Evolutionary conservation across 768 basidiomycete genomes (phyloP), one percentile per base, ranked within the genome.

Genomic region (Cyclocybe cylindracea): DNA sequence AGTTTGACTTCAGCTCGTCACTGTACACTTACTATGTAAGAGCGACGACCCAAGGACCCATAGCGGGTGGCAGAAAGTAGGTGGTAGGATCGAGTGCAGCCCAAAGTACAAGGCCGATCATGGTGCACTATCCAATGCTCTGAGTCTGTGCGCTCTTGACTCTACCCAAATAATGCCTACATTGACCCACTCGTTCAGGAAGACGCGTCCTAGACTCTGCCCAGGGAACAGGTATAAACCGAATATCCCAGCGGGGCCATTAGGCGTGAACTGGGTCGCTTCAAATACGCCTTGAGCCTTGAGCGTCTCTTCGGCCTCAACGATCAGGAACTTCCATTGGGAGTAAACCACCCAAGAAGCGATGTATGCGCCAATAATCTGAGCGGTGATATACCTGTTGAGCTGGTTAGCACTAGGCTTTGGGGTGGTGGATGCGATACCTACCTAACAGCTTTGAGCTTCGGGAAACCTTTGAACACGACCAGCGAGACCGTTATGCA

Each of bases 321-420:
- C 57, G 35, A 89, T 72, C 43, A 76, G 50, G 40, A 77, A 69
- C 54, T 78, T 78, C 71, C 84, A 90, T 57, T 88, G 84, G 5
- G 73, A 72, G 61, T 89, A 89, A 44, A 85, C 63, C 41, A 84
- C 52, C 36, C 86, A 67, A 49, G 78, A 80, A 0, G 84, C 87
- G 54, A 88, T 64, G 56, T 83, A 87, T 10, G 77, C 82, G 4
- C 87, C 89, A 4, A 86, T 55, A 54, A 86, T 75, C 61, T 91
- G 88, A 0, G 85, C 79, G 10, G 78, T 38, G 52, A 88, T 84
- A 60, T 86, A 89, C 66, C 85, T 87, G 41, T 31, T 19, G 7
- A 8, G 7, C 10, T 35, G 37, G 32, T 18, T 13, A 29, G 46
- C 11, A 14, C 18, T n/a, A n/a, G 38, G 40, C n/a, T 16, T 31